These are phyloP conservation scores for Drosera capensis DNA, from an alignment of 148 eudicot genomes.

Conservation along the genomic window DNA sequence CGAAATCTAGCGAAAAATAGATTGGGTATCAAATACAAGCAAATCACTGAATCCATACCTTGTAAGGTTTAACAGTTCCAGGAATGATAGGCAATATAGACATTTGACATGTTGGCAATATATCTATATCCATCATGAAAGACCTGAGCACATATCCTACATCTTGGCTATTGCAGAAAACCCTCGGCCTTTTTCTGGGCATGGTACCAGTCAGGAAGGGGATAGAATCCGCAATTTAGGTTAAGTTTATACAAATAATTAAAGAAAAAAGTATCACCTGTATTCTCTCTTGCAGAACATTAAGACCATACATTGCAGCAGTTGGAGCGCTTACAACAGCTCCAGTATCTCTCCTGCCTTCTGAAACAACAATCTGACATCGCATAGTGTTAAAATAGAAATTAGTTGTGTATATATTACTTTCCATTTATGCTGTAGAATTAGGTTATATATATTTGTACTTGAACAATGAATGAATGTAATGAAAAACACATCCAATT, in stretches of 20 bases:
- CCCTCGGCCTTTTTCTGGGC: not conserved
- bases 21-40: not conserved
- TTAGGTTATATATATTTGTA: too few relatives aligned
- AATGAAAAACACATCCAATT: too few relatives aligned
- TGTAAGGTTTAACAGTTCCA: constrained; percentile 47
- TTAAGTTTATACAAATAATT: too few relatives aligned
- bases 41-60: constrained; percentile 29
- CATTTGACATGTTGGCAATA: too few relatives aligned
- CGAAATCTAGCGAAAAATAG: not conserved
- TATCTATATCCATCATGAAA: too few relatives aligned
- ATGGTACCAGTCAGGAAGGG: too few relatives aligned
- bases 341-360: constrained; percentile 59
- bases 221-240: too few relatives aligned
- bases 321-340: constrained; percentile 93
- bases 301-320: constrained; percentile 81
- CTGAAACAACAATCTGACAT: constrained; percentile 71
- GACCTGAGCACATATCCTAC: constrained; percentile 64
- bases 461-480: too few relatives aligned
- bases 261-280: constrained; percentile 35
- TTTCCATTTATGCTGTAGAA: too few relatives aligned
- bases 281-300: constrained; percentile 60
- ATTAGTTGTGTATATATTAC: too few relatives aligned
- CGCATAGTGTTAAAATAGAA: too few relatives aligned
- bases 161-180: too few relatives aligned
- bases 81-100: constrained; percentile 85